Conservation (phyloP, 2,329 filamentous ascomycete species). For the Fusarium sp. region DNA sequence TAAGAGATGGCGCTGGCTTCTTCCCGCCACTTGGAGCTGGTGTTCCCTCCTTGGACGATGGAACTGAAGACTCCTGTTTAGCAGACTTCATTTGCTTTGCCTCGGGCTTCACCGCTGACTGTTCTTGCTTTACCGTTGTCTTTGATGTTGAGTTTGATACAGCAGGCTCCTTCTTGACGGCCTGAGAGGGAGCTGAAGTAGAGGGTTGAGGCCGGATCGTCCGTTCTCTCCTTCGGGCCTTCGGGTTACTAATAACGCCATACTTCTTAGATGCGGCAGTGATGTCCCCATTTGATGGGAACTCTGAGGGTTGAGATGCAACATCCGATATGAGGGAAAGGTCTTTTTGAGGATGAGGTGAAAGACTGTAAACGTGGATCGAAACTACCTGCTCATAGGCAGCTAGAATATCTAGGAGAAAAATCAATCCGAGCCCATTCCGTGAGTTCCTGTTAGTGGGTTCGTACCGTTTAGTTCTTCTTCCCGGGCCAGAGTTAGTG, state of each 20-base stretch:
- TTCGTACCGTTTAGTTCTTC: conserved; percentile 71
- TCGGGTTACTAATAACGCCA: conserved; percentile 78
- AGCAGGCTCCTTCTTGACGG: conserved; percentile 25
- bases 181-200: conserved; percentile 40
- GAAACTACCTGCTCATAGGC: conserved; percentile 78
- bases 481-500: conserved; percentile 75
- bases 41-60: conserved; percentile 38
- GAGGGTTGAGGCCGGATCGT: conserved; percentile 45
- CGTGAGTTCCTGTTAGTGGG: neutral
- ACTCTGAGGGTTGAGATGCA: conserved; percentile 67
- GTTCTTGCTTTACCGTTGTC: conserved; percentile 39
- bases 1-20: conserved; percentile 53
- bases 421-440: conserved; percentile 10
- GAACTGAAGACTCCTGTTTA: conserved; percentile 45
- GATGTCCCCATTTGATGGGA: conserved; percentile 67
- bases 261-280: conserved; percentile 68
- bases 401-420: conserved; percentile 66
- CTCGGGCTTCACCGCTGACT: conserved; percentile 6
- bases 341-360: conserved; percentile 73
- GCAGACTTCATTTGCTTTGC: conserved; percentile 24
- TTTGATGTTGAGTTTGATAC: conserved; percentile 23
- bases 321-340: conserved; percentile 77
- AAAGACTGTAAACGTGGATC: conserved; percentile 88
- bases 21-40: conserved; percentile 42
- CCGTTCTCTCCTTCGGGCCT: conserved; percentile 65